A percentile compares a stretch with the other conserved stretches of the same genome.
phyloP scores from a whole-genome alignment of 129 eudicot genomes.

The Helianthus tuberosus region DNA sequence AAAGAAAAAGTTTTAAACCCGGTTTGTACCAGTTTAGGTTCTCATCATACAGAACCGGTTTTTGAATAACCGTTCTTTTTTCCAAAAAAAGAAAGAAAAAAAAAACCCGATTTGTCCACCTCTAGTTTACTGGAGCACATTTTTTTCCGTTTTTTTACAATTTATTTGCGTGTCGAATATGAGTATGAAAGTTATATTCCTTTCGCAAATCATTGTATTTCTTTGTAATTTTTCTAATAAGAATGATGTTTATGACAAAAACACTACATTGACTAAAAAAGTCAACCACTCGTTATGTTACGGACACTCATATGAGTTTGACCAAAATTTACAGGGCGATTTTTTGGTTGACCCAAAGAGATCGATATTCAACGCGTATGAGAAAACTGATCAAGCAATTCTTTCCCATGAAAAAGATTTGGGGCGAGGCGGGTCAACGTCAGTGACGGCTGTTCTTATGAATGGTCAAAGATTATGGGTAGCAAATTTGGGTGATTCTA shows the following conservation, averaged over 20 bases:
- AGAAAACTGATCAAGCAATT: constrained; percentile 63
- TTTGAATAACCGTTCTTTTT: no score
- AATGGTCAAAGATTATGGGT: constrained; percentile 68
- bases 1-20: no score
- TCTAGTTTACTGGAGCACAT: not conserved
- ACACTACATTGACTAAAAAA: constrained; percentile 3
- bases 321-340: constrained; percentile 34
- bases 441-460: constrained; percentile 67
- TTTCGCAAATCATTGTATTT: not conserved
- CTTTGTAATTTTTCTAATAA: not conserved
- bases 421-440: constrained; percentile 74
- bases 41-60: no score
- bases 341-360: constrained; percentile 65
- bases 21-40: no score
- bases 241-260: constrained; percentile 2
- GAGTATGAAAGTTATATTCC: no score
- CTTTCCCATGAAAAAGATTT: constrained; percentile 54
- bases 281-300: constrained; percentile 5
- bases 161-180: no score
- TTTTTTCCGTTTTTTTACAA: not conserved
- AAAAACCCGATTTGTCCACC: no score
- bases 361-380: constrained; percentile 62
- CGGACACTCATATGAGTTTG: not conserved
- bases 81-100: no score
- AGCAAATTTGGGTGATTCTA: constrained; percentile 75